Evolutionary conservation across 805 yeast species (phyloP), one percentile per base, ranked within the genome.

Genomic region (Hanseniaspora clermontiae): DNA sequence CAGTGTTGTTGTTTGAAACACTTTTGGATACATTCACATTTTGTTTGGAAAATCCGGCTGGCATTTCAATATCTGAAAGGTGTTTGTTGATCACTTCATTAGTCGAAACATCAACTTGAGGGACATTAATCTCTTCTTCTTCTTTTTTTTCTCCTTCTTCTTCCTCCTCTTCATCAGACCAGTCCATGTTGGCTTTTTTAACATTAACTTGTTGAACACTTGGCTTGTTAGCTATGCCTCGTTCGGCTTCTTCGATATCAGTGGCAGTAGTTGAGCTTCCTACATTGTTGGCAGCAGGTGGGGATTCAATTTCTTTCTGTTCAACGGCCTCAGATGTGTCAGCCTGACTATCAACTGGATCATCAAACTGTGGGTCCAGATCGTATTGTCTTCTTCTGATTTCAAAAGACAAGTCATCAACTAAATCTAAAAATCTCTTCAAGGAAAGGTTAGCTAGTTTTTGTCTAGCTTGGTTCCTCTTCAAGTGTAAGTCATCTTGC

Each of bases 381-480:
- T 81, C 79, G 52, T 83, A 79, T 29, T 76, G 74, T 62, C 96
- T 74, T 64, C 96, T 78, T 64, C 84, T 88, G 51, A 89, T 86
- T 68, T 93, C 98, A 67, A 73, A 87, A 45, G 85, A 74, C 45
- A 93, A 89, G 67, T 93, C 99, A 58, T 85, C 82, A 19, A 88
- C 95, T 66, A 93, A 78, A 67, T 91, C 98, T 62, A 83, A 83
- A 71, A 93, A 93, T 59, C 97, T 72, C 3, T 82, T 68, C 51
- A 82, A 81, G 1, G 96, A 93, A 58, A 93, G 77, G 50, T 86
- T 81, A 5, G 96, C 84, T 62, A 93, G 76, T 70, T 90, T 91
- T 68, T 87, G 87, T 63, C 99, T 78, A 1, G 98, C 97, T 68
- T 89, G 95, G 66, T 93, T 95, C 65, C 99, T 79, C 66, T 89